Evolutionary conservation across 169 alveolate genomes (phyloP).

Genomic region (Plasmodium adleri): DNA sequence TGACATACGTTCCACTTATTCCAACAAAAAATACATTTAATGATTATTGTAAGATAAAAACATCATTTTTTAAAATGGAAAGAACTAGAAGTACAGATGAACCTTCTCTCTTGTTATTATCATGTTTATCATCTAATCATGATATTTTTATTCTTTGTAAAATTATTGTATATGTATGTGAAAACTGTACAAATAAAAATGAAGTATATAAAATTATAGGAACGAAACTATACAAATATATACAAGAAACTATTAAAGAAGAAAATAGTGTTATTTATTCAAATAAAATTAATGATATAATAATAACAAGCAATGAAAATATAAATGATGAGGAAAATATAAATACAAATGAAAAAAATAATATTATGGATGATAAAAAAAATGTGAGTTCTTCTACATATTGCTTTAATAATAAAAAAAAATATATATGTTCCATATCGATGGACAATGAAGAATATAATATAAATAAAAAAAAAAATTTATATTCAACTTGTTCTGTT

Average conservation of each 20-base stretch:
- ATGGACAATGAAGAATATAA: neutral
- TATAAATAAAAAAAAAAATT: neutral
- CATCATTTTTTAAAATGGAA: conserved; percentile 67
- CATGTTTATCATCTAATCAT: conserved; percentile 82
- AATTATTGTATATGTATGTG: conserved; percentile 79
- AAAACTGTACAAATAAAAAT: conserved; percentile 79
- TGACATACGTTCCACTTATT: conserved; percentile 28
- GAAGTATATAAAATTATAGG: conserved; percentile 82
- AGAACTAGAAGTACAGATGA: conserved; percentile 76
- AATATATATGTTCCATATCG: neutral
- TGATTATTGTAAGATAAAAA: conserved; percentile 47
- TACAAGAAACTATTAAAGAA: conserved; percentile 74
- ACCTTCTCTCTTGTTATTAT: conserved; percentile 80
- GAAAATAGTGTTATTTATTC: conserved; percentile 5
- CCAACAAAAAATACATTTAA: conserved; percentile 18
- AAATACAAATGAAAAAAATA: neutral
- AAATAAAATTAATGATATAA: neutral
- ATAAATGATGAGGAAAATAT: neutral
- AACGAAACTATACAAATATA: conserved; percentile 78
- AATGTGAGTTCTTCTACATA: no score
- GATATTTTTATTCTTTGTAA: conserved; percentile 81
- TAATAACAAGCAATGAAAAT: neutral
- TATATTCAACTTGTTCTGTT: neutral
- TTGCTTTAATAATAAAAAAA: neutral
- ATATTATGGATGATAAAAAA: neutral